Conservation (phyloP, 2,329 filamentous ascomycete species). For the Colletotrichum spinosum region DNA sequence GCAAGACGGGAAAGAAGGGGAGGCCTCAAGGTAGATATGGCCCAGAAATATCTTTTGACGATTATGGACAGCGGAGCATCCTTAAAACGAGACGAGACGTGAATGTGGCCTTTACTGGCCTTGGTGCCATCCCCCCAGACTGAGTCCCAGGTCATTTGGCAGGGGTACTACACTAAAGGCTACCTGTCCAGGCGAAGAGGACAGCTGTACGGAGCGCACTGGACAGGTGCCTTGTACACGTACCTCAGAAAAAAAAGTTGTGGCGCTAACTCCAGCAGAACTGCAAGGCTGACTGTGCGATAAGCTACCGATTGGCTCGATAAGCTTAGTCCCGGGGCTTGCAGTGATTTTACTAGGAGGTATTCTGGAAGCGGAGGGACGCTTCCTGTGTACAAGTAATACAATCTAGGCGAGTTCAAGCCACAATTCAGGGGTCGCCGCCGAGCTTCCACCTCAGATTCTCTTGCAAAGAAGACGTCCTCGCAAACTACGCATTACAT, state of each 20-base stretch:
- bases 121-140: constrained; percentile 29
- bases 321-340: constrained; percentile 29
- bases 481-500: constrained; percentile 16
- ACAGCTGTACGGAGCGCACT: constrained; percentile 26
- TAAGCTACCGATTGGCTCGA: constrained; percentile 33
- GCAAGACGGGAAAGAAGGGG: constrained; percentile 11
- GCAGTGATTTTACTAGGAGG: constrained; percentile 3
- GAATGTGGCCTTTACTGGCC: constrained; percentile 36
- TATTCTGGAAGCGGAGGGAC: constrained; percentile 10
- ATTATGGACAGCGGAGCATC: constrained; percentile 25
- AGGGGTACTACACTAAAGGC: constrained; percentile 10
- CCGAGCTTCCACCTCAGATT: constrained; percentile 23
- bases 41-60: constrained; percentile 16
- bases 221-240: too few species aligned
- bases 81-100: constrained; percentile 14
- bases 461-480: constrained; percentile 1
- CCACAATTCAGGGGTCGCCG: constrained; percentile 26
- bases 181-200: constrained; percentile 37
- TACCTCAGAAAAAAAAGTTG: constrained; percentile 22
- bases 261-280: constrained; percentile 9
- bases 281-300: constrained; percentile 31
- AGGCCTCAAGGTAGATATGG: constrained; percentile 14
- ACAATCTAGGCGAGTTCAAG: not conserved
- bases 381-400: too few species aligned
- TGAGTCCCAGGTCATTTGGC: constrained; percentile 23